phyloP scores from a whole-genome alignment of 208 protist genomes.

The Zelonia costaricensis region DNA sequence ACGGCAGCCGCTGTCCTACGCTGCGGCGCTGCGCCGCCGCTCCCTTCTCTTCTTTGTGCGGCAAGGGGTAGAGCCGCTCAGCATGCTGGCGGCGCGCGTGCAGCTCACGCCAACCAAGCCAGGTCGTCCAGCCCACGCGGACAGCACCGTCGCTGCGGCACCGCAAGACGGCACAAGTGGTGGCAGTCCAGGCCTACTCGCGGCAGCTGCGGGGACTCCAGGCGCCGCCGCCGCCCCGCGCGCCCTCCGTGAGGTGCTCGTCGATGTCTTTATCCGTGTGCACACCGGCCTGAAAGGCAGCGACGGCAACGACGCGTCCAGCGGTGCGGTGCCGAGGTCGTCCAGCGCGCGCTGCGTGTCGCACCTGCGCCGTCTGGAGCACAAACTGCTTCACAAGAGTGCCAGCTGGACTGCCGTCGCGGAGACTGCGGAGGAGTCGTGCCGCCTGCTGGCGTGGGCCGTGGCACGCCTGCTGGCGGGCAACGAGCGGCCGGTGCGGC shows the following conservation, averaged over 20 bases:
- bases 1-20: slow-evolving; percentile 12
- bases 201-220: too few species aligned
- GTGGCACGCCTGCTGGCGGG: slow-evolving; percentile 13
- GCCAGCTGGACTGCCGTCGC: slow-evolving; percentile 15
- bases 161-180: too few species aligned
- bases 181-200: too few species aligned
- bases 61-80: slow-evolving; percentile 38
- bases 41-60: slow-evolving; percentile 57
- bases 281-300: too few species aligned
- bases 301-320: background rate
- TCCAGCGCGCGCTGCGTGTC: slow-evolving; percentile 8
- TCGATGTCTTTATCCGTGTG: too few species aligned
- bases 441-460: slow-evolving; percentile 6
- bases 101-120: too few species aligned
- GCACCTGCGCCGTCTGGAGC: background rate
- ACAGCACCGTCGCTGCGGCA: too few species aligned
- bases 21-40: slow-evolving; percentile 35
- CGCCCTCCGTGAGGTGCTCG: too few species aligned
- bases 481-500: background rate
- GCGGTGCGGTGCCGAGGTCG: background rate
- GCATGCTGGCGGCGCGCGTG: slow-evolving; percentile 10
- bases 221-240: too few species aligned
- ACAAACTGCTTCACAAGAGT: slow-evolving; percentile 1
- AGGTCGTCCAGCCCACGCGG: too few species aligned
- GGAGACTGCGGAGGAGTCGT: slow-evolving; percentile 17